Percentiles rank a stretch among this genome's conserved stretches.
Evolutionary conservation across 2,329 filamentous ascomycete species (phyloP).

Genomic region (Lecanoromycetidae sp.): DNA sequence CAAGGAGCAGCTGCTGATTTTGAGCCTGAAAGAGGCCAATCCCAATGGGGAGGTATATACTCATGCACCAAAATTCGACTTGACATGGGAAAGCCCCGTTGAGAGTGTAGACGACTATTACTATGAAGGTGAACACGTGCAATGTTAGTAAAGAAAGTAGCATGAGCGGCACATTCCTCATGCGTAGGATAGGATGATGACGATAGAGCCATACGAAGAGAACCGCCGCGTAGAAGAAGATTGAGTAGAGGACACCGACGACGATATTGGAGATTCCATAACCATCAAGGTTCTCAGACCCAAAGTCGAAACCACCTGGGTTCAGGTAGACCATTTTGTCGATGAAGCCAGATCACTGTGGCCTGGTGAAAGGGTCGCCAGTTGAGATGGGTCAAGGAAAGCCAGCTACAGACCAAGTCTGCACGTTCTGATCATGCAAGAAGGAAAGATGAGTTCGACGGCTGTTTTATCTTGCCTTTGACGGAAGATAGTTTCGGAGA

Average conservation of each 20-base stretch:
- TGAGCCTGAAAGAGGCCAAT: conserved; percentile 55
- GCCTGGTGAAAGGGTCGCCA: no score
- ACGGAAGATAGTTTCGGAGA: no score
- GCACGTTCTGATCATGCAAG: no score
- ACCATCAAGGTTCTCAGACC: conserved; percentile 13
- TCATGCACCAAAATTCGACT: conserved; percentile 56
- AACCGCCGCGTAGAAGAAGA: conserved; percentile 13
- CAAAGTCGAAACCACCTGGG: conserved; percentile 15
- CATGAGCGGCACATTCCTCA: conserved; percentile 29
- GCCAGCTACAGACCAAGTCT: no score
- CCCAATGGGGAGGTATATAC: conserved; percentile 50
- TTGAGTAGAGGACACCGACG: conserved; percentile 11
- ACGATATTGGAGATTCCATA: conserved; percentile 15
- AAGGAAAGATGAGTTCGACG: no score
- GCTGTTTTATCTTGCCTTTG: no score
- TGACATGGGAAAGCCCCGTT: conserved; percentile 35
- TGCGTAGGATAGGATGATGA: conserved; percentile 26
- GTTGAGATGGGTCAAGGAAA: no score
- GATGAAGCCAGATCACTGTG: no score
- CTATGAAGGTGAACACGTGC: conserved; percentile 29
- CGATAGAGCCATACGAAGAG: conserved; percentile 13
- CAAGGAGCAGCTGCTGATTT: conserved; percentile 48
- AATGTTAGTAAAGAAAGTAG: conserved; percentile 28
- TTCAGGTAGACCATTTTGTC: conserved; percentile 17
- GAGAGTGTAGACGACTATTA: conserved; percentile 27